Base-by-base conservation (phyloP, 176 grass and related monocot species). In the Phragmites australis region DNA sequence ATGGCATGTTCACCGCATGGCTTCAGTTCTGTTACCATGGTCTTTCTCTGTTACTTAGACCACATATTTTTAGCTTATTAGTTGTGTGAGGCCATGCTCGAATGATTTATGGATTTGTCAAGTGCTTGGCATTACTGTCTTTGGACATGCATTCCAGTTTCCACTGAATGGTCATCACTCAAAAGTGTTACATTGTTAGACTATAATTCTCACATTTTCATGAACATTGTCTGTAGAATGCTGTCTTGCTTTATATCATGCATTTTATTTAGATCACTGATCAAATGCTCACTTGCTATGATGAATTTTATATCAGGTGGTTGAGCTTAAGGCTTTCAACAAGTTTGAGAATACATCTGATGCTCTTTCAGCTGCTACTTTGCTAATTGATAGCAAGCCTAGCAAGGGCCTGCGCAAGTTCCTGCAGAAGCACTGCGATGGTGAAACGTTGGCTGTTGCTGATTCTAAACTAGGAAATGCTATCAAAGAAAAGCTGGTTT, bases 271-370 rank as follows among this genome's bases (percentile, higher is more conserved):
- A 27, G 21, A 77, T 48, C 12, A 8, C 19, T 62, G 3, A 56
- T n/a, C n/a, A n/a, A n/a, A n/a, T n/a, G n/a, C n/a, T 83, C 18
- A 63, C 54, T 80, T 54, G 5, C 7, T 62, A 23, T 57, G 18
- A 12, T 78, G 16, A 6, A 48, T 32, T 72, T 80, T 65, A 6
- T 41, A 80, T 84, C 59, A 99, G 97, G 93, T 99, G 44, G 97
- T 99, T 32, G 90, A 99, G 82, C 84, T 99, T 26, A 87, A 99
- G 92, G 90, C 93, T 75, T 99, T 99, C 66, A 93, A 72, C 78
- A 99, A 99, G 79, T 99, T 99, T 45, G 90, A 99, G 85, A 99
- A 96, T 45, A 96, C 93, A 6, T 93, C 93, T 4, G 97, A 99
- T 46, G 93, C 97, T 68, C 85, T 99, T 66, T 88, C 90, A 25